Percentiles rank a stretch among this genome's conserved stretches.
These are phyloP conservation scores for Yamadazyma songkhlaensis DNA, from an alignment of 1,139 yeast species.

Conservation along the genomic window DNA sequence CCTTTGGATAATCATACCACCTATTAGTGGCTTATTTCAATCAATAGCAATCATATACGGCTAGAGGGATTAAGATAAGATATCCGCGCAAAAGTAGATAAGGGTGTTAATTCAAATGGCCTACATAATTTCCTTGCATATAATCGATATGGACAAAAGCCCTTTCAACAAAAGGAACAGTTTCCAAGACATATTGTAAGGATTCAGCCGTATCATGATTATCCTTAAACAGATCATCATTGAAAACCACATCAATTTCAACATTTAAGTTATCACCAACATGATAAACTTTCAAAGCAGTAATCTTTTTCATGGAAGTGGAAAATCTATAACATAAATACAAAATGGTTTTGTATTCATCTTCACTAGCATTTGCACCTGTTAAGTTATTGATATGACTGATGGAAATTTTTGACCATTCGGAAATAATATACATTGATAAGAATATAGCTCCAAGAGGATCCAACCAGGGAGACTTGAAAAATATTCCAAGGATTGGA, in stretches of 20 bases:
- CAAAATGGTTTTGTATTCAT: slow-evolving; percentile 63
- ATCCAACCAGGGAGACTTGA: slow-evolving; percentile 64
- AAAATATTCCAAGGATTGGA: slow-evolving; percentile 57
- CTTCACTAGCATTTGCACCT: slow-evolving; percentile 66
- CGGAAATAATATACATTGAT: slow-evolving; percentile 58
- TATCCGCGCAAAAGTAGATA: no score
- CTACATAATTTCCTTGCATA: slow-evolving; percentile 51
- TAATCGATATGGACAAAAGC: slow-evolving; percentile 83
- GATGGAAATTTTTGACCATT: slow-evolving; percentile 64
- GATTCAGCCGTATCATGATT: slow-evolving; percentile 82
- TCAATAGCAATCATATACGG: no score
- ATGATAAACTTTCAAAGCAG: slow-evolving; percentile 70
- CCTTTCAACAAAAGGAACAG: slow-evolving; percentile 72
- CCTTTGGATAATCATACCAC: slow-evolving; percentile 44
- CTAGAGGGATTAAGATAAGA: no score
- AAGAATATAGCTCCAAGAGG: slow-evolving; percentile 68
- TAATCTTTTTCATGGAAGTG: slow-evolving; percentile 60
- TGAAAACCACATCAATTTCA: slow-evolving; percentile 70
- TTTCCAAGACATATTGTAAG: slow-evolving; percentile 74
- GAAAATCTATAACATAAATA: slow-evolving; percentile 71
- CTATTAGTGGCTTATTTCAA: no score
- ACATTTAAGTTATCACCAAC: slow-evolving; percentile 76
- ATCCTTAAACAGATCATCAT: slow-evolving; percentile 56
- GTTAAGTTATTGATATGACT: slow-evolving; percentile 75
- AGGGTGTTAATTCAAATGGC: slow-evolving; percentile 33